Conservation (phyloP, 257 asterid genomes). For the Petrea volubilis region DNA sequence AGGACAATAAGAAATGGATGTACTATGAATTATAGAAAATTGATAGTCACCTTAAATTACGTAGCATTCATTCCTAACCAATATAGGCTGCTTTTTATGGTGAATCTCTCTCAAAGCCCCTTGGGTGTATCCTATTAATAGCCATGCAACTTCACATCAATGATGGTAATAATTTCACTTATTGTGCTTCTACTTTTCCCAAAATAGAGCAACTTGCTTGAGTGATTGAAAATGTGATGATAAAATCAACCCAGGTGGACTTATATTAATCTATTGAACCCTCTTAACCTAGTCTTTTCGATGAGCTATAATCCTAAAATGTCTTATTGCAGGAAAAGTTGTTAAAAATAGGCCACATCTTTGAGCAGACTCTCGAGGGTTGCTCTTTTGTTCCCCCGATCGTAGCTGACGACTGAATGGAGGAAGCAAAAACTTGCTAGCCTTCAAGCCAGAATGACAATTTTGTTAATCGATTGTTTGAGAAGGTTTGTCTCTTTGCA, state of each 20-base stretch:
- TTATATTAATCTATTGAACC: neutral
- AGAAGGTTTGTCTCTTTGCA: neutral
- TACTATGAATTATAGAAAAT: neutral
- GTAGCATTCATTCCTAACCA: neutral
- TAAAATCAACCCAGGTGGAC: neutral
- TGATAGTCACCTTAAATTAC: neutral
- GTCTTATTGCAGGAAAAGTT: slow-evolving; percentile 71
- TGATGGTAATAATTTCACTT: neutral
- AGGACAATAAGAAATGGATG: neutral
- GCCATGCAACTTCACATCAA: neutral
- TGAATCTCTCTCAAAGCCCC: neutral
- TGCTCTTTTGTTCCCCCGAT: slow-evolving; percentile 71
- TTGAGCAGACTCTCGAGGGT: slow-evolving; percentile 87
- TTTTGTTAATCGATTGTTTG: neutral
- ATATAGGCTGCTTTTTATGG: too few relatives aligned
- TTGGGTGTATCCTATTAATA: neutral
- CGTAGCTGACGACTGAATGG: slow-evolving; percentile 49
- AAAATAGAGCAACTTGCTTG: neutral
- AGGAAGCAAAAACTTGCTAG: neutral
- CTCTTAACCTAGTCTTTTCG: neutral
- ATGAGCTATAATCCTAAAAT: neutral
- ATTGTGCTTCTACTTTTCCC: neutral
- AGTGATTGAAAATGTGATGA: neutral
- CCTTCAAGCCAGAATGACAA: slow-evolving; percentile 2
- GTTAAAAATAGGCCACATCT: slow-evolving; percentile 82